A percentile compares a stretch with the other conserved stretches of the same genome.
phyloP scores from a whole-genome alignment of 257 asterid genomes.

The Verbena officinalis region DNA sequence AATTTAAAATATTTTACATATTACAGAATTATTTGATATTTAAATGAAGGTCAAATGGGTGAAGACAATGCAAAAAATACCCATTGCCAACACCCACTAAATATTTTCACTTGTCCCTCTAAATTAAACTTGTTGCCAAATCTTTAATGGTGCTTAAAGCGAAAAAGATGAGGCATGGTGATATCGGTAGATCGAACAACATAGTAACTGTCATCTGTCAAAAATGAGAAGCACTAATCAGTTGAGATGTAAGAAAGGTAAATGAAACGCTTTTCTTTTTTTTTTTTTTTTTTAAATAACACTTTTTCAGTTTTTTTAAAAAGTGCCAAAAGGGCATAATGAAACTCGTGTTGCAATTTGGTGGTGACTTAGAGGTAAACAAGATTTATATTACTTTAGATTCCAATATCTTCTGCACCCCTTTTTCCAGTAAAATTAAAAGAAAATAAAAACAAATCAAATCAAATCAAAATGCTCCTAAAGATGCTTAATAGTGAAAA shows the following conservation, averaged over 20 bases:
- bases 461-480: slow-evolving; percentile 32
- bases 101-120: neutral
- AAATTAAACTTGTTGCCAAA: slow-evolving; percentile 10
- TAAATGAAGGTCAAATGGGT: no score
- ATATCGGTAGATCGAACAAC: slow-evolving; percentile 21
- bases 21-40: no score
- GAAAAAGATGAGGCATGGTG: slow-evolving; percentile 5
- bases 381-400: slow-evolving; percentile 34
- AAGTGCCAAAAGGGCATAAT: slow-evolving; percentile 38
- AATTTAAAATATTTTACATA: no score
- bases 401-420: slow-evolving; percentile 48
- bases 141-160: slow-evolving; percentile 15
- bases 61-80: no score
- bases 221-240: slow-evolving; percentile 34
- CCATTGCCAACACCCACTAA: neutral
- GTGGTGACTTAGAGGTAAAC: slow-evolving; percentile 32
- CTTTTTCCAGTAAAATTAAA: slow-evolving; percentile 36
- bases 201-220: slow-evolving; percentile 21
- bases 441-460: slow-evolving; percentile 1
- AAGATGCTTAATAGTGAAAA: slow-evolving; percentile 38
- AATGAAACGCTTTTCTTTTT: slow-evolving; percentile 14
- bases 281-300: neutral
- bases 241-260: neutral
- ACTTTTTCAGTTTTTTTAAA: slow-evolving; percentile 31
- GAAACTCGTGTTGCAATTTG: slow-evolving; percentile 20